Conservation (phyloP, 768 basidiomycete genomes). For the Termitomyces sp. region DNA sequence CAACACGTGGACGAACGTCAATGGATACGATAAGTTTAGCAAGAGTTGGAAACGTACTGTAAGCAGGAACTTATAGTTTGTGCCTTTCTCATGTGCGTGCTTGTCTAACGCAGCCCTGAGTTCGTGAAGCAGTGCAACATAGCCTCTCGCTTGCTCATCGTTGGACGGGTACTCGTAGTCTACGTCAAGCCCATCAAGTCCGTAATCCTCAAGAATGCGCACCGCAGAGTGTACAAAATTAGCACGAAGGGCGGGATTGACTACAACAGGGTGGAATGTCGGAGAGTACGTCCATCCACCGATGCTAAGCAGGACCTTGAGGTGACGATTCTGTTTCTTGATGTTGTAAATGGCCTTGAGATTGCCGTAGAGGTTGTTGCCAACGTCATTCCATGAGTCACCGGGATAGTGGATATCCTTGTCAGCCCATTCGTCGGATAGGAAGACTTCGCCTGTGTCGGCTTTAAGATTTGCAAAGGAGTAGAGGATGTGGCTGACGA, state of each 20-base stretch:
- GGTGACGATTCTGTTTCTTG: constrained; percentile 79
- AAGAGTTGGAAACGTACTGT: constrained; percentile 45
- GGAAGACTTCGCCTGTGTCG: constrained; percentile 78
- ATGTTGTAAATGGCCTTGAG: constrained; percentile 90
- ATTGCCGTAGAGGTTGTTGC: constrained; percentile 92
- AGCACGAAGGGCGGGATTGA: constrained; percentile 51
- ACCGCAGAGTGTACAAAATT: constrained; percentile 82
- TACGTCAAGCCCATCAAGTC: constrained; percentile 86
- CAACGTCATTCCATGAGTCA: constrained; percentile 91
- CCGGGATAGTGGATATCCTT: constrained; percentile 95
- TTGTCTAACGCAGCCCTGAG: constrained; percentile 70
- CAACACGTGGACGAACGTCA: neutral
- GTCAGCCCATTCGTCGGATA: constrained; percentile 94
- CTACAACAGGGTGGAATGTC: constrained; percentile 78
- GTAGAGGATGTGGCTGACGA: constrained; percentile 75
- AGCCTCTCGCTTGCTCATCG: constrained; percentile 73
- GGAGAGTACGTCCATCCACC: constrained; percentile 96
- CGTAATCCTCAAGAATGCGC: constrained; percentile 82
- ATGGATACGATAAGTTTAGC: neutral
- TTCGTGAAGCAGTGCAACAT: constrained; percentile 75
- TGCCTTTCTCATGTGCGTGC: constrained; percentile 55
- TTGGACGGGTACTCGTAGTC: constrained; percentile 93
- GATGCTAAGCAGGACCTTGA: constrained; percentile 81
- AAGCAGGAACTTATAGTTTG: constrained; percentile 60
- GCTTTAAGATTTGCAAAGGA: constrained; percentile 87